These are phyloP conservation scores for Monilinia fructigena DNA, from an alignment of 2,329 filamentous ascomycete genomes.

Conservation along the genomic window DNA sequence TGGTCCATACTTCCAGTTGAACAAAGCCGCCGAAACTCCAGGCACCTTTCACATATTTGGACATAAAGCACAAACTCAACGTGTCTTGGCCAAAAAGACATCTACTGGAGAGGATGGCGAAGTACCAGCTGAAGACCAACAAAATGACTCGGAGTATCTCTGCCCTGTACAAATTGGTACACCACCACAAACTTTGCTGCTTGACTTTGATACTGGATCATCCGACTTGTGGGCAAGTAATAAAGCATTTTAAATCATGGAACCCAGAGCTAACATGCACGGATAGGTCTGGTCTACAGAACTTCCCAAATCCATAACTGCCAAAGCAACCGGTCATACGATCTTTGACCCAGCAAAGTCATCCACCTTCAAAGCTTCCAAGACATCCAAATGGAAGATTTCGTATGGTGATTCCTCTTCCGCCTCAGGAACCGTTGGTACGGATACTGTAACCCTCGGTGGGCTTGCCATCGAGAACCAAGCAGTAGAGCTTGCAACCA, in stretches of 20 bases:
- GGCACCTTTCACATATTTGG: constrained; percentile 50
- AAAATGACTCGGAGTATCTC: constrained; percentile 67
- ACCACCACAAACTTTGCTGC: constrained; percentile 57
- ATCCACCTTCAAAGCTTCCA: constrained; percentile 53
- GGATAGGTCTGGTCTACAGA: constrained; percentile 55
- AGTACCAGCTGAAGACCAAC: constrained; percentile 60
- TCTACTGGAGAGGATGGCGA: constrained; percentile 44
- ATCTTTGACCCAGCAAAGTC: constrained; percentile 62
- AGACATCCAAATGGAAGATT: constrained; percentile 60
- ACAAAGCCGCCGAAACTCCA: constrained; percentile 43
- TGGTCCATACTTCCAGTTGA: constrained; percentile 58
- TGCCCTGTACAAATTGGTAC: constrained; percentile 64
- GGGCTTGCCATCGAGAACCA: constrained; percentile 61
- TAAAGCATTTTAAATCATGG: background rate
- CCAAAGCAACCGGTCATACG: constrained; percentile 46
- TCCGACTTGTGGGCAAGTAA: constrained; percentile 64
- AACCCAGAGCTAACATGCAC: constrained; percentile 18
- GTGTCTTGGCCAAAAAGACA: constrained; percentile 49
- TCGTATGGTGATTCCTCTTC: constrained; percentile 67
- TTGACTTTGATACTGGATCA: constrained; percentile 71
- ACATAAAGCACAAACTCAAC: constrained; percentile 48
- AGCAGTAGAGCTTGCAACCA: constrained; percentile 61
- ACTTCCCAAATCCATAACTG: constrained; percentile 42
- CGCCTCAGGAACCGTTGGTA: constrained; percentile 63
- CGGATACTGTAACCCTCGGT: constrained; percentile 61